Evolutionary conservation across 2,329 filamentous ascomycete species (phyloP).

Genomic region (Aspergillus sp.): DNA sequence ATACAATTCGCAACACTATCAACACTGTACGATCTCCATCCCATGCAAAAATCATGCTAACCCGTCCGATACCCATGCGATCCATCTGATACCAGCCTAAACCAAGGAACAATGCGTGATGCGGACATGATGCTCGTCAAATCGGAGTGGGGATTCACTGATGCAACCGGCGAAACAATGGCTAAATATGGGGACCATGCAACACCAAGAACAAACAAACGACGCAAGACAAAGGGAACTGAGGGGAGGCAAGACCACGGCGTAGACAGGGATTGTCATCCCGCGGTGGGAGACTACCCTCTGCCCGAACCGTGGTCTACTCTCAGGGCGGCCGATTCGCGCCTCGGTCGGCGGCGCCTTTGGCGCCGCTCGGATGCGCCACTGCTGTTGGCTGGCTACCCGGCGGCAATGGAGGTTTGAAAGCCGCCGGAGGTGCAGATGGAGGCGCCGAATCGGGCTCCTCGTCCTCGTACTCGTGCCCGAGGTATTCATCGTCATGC

Average conservation of each 20-base stretch:
- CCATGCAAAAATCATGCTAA: conserved; percentile 1
- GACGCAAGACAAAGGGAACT: conserved; percentile 2
- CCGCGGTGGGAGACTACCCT: not conserved
- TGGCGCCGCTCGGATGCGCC: conserved; percentile 11
- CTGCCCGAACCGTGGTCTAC: conserved; percentile 1
- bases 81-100: conserved; percentile 1
- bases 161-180: conserved; percentile 7
- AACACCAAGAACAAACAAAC: conserved; percentile 5
- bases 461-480: conserved; percentile 53
- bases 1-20: not conserved
- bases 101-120: conserved; percentile 12
- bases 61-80: conserved; percentile 1
- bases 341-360: conserved; percentile 28
- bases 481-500: conserved; percentile 51
- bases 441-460: conserved; percentile 38
- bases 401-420: conserved; percentile 68
- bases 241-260: not conserved
- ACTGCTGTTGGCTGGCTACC: conserved; percentile 48
- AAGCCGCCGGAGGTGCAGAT: conserved; percentile 53
- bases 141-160: conserved; percentile 21
- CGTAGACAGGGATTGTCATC: too few species aligned
- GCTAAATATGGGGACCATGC: not conserved
- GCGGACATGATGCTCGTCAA: conserved; percentile 18
- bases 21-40: not conserved
- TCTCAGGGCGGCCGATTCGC: conserved; percentile 32